These are phyloP conservation scores for Hypomyces rosellus DNA, from an alignment of 2,329 filamentous ascomycete genomes.

Conservation along the genomic window DNA sequence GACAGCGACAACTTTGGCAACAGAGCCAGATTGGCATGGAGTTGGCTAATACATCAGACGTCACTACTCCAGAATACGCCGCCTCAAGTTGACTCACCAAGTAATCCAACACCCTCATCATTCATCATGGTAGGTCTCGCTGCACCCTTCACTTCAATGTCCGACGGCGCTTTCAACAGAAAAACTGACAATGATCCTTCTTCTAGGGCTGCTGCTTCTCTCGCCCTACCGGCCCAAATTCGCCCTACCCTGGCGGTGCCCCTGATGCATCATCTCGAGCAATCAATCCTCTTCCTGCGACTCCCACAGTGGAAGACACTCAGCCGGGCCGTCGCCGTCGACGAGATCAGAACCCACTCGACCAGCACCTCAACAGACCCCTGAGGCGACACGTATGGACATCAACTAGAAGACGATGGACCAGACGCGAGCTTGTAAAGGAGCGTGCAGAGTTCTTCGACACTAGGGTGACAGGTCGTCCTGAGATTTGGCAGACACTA, in stretches of 20 bases:
- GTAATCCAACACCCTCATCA: not conserved
- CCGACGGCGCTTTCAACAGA: not conserved
- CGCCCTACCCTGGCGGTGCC: slow-evolving; percentile 45
- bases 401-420: slow-evolving; percentile 61
- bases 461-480: slow-evolving; percentile 70
- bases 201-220: slow-evolving; percentile 54
- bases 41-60: slow-evolving; percentile 5
- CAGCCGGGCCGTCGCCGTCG: slow-evolving; percentile 24
- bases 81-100: not conserved
- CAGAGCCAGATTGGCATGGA: slow-evolving; percentile 15
- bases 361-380: slow-evolving; percentile 64
- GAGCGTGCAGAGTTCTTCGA: slow-evolving; percentile 86
- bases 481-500: slow-evolving; percentile 76
- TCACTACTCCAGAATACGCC: slow-evolving; percentile 4
- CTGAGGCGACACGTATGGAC: slow-evolving; percentile 61
- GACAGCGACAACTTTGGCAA: not conserved
- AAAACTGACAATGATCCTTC: slow-evolving; percentile 14
- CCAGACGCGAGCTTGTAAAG: slow-evolving; percentile 56
- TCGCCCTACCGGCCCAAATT: slow-evolving; percentile 44
- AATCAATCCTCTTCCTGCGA: slow-evolving; percentile 40
- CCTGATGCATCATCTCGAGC: slow-evolving; percentile 46
- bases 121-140: not conserved
- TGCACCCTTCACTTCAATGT: not conserved
- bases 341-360: slow-evolving; percentile 38
- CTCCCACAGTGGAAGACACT: slow-evolving; percentile 21